These are phyloP conservation scores for Wickerhamiella kazuoi DNA, from an alignment of 805 yeast genomes.

Conservation along the genomic window DNA sequence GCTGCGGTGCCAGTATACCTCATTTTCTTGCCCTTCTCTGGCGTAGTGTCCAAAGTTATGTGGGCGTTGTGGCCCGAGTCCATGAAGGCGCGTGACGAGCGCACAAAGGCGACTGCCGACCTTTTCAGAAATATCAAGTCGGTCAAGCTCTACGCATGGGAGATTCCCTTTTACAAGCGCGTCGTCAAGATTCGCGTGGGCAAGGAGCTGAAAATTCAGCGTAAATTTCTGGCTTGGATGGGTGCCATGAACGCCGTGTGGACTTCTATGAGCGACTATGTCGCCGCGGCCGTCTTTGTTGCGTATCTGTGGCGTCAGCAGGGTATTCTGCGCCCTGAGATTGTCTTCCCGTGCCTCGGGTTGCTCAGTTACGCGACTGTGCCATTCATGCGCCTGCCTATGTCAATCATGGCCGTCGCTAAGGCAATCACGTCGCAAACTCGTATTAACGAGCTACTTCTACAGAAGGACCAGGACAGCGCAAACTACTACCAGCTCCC, in stretches of 20 bases:
- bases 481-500: slow-evolving; percentile 40
- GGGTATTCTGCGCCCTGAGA: slow-evolving; percentile 63
- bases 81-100: slow-evolving; percentile 75
- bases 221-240: slow-evolving; percentile 45
- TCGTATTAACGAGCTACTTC: slow-evolving; percentile 56
- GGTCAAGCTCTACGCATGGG: slow-evolving; percentile 92
- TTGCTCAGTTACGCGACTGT: slow-evolving; percentile 56
- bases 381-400: slow-evolving; percentile 83
- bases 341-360: slow-evolving; percentile 50
- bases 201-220: slow-evolving; percentile 59
- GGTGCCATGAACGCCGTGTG: slow-evolving; percentile 60
- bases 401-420: slow-evolving; percentile 62
- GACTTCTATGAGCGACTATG: slow-evolving; percentile 71
- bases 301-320: slow-evolving; percentile 47
- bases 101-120: slow-evolving; percentile 75
- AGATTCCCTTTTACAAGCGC: slow-evolving; percentile 59
- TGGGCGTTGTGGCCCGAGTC: slow-evolving; percentile 55
- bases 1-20: slow-evolving; percentile 64
- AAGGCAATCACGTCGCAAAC: slow-evolving; percentile 48
- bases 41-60: slow-evolving; percentile 37
- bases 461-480: slow-evolving; percentile 52
- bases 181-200: slow-evolving; percentile 58
- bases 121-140: slow-evolving; percentile 80
- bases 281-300: slow-evolving; percentile 75
- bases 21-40: slow-evolving; percentile 61